phyloP scores from a whole-genome alignment of 73 alveolate species.

The Breviolum minutum region DNA sequence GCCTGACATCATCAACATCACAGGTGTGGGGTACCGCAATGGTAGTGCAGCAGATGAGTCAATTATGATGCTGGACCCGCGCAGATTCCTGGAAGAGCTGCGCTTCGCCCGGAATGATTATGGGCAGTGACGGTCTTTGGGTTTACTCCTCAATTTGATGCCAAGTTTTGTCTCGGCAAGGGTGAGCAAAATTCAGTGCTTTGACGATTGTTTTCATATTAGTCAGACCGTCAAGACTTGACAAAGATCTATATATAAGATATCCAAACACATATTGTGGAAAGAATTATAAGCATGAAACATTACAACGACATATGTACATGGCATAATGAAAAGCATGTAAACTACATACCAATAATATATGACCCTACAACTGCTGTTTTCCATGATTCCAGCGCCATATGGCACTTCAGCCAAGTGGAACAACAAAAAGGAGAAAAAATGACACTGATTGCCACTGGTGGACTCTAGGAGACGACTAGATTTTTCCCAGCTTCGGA shows the following conservation, averaged over 20 bases:
- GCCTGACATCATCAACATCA: conserved; percentile 67
- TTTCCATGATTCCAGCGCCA: too few relatives aligned
- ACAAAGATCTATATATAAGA: too few relatives aligned
- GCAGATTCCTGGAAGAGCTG: conserved; percentile 70
- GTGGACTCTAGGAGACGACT: too few relatives aligned
- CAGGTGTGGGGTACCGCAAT: conserved; percentile 19
- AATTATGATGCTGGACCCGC: not conserved
- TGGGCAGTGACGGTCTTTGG: conserved; percentile 92
- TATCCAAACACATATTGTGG: too few relatives aligned
- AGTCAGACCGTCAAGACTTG: too few relatives aligned
- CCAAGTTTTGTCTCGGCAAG: not conserved
- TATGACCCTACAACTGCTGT: too few relatives aligned
- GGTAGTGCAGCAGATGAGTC: not conserved
- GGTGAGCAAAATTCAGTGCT: not conserved
- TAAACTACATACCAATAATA: too few relatives aligned
- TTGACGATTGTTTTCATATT: not conserved
- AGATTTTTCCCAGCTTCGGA: too few relatives aligned
- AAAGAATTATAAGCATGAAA: too few relatives aligned
- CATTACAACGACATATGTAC: too few relatives aligned
- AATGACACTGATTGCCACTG: too few relatives aligned
- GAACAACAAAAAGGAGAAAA: not conserved
- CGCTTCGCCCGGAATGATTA: conserved; percentile 30
- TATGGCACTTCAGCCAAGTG: not conserved
- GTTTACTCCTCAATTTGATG: not conserved
- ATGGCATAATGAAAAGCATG: too few relatives aligned